Percentiles rank a stretch among this genome's conserved stretches.
These are phyloP conservation scores for Sordaria brevicollis DNA, from an alignment of 495 filamentous ascomycete species.

Conservation along the genomic window DNA sequence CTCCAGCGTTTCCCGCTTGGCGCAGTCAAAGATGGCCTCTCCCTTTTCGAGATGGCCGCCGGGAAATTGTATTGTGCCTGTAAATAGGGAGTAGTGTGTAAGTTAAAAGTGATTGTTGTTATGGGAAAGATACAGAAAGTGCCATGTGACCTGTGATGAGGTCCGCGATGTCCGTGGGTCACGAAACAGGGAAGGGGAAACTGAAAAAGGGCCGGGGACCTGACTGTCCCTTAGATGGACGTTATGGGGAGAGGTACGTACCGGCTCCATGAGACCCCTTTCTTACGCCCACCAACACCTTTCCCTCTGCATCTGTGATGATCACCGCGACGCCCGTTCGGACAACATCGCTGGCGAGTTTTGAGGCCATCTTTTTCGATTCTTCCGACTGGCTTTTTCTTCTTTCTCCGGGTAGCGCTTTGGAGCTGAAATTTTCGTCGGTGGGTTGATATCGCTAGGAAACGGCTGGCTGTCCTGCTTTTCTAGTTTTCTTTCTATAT, in stretches of 20 bases:
- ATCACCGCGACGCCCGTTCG: conserved; percentile 33
- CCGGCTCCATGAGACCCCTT: conserved; percentile 31
- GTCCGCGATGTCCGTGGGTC: background rate
- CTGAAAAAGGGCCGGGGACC: background rate
- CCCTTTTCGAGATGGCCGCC: conserved; percentile 62
- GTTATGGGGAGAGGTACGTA: conserved; percentile 9
- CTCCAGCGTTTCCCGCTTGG: conserved; percentile 53
- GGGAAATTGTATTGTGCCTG: conserved; percentile 52
- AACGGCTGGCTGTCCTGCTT: background rate
- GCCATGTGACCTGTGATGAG: background rate
- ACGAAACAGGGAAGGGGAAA: background rate
- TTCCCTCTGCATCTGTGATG: conserved; percentile 20
- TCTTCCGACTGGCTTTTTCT: background rate
- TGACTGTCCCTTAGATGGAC: background rate
- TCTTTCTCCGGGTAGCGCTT: background rate
- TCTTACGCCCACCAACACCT: conserved; percentile 30
- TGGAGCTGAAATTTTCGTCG: background rate
- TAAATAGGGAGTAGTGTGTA: background rate
- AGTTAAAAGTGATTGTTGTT: background rate
- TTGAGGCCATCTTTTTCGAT: conserved; percentile 5
- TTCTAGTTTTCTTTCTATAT: background rate
- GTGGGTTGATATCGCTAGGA: background rate
- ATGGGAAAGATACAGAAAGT: background rate
- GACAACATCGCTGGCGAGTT: conserved; percentile 6
- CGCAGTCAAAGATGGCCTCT: conserved; percentile 47